Percentiles rank a stretch among this genome's conserved stretches.
These are phyloP conservation scores for Exobasidium cylindrosporum DNA, from an alignment of 1,284 basidiomycete species.

Conservation along the genomic window DNA sequence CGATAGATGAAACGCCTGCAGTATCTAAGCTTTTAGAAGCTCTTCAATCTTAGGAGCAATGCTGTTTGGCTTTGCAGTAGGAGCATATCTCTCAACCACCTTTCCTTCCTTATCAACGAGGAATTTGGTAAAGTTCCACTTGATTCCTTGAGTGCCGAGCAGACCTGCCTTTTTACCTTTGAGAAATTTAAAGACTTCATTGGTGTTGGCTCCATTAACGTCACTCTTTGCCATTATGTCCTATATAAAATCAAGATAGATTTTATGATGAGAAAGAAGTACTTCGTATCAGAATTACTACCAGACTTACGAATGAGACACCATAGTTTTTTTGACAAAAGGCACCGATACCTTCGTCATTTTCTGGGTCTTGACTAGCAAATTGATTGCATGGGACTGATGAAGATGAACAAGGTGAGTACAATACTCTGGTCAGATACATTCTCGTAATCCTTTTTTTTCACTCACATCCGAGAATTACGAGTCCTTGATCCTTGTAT, in stretches of 20 bases:
- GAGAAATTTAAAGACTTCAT: conserved; percentile 80
- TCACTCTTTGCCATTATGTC: conserved; percentile 61
- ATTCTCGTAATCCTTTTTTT: neutral
- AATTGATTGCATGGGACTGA: conserved; percentile 82
- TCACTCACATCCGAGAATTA: conserved; percentile 67
- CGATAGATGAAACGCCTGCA: too few relatives aligned
- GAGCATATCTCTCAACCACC: conserved; percentile 74
- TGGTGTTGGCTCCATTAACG: conserved; percentile 76
- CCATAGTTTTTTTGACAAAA: conserved; percentile 55
- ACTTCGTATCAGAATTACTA: too few relatives aligned
- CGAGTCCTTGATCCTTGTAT: conserved; percentile 71
- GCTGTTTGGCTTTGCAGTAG: conserved; percentile 69
- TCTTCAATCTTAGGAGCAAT: conserved; percentile 69
- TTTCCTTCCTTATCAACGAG: conserved; percentile 62
- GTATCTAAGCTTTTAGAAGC: conserved; percentile 29
- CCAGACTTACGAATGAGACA: conserved; percentile 25
- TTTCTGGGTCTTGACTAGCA: conserved; percentile 50
- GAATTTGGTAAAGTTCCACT: conserved; percentile 60
- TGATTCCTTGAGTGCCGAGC: conserved; percentile 71
- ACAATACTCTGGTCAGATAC: too few relatives aligned
- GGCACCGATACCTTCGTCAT: conserved; percentile 43
- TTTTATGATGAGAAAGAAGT: too few relatives aligned
- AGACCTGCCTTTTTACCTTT: conserved; percentile 74
- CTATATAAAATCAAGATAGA: conserved; percentile 25
- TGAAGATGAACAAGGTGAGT: neutral